Evolutionary conservation across 768 basidiomycete genomes (phyloP), one percentile per base, ranked within the genome.

Genomic region (Favolaschia claudopus): DNA sequence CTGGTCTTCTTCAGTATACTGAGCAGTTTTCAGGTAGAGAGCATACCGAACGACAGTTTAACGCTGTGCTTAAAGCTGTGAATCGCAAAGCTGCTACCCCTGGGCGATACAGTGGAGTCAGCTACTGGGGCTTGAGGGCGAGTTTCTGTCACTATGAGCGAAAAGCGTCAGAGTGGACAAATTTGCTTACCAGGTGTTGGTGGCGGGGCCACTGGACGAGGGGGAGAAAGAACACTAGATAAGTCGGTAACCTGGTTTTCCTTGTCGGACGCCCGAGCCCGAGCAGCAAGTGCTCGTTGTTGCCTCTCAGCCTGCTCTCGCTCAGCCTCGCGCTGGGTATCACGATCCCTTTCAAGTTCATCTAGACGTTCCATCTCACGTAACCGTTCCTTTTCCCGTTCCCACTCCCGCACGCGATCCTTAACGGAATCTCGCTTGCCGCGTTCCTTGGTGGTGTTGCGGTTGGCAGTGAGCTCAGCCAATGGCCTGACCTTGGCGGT

Each of bases 401-500:
- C 89, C 89, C 91, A 92, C 64, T 91, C 90, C 63, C 79, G 79
- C 63, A 92, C 87, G 12, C 91, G 79, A 56, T 89, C 84, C 55
- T 80, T 82, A 17, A 82, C 82, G 51, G 73, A 77, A 40, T 82
- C 83, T 49, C 80, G 81, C 43, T 77, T 78, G 10, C 63, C 70
- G 58, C 67, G 69, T 19, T 64, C 66, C 29, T 60, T 52, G 50
- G 44, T 55, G 13, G 28, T 28, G 31, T 71, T 74, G 28, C 66
- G 53, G 63, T 65, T 72, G 27, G 76, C 66, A 6, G 79, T 82
- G 25, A 82, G 63, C 51, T 83, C 80, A 10, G 67, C 72, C 9
- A 83, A 68, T 22, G 73, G 76, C 17, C 73, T 72, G 19, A 67
- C 69, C 48, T 68, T 69, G 17, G 49, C 50, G 13, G 57, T 49